Base-by-base conservation (phyloP, 768 basidiomycete species). In the Pleurotus ostreatus region DNA sequence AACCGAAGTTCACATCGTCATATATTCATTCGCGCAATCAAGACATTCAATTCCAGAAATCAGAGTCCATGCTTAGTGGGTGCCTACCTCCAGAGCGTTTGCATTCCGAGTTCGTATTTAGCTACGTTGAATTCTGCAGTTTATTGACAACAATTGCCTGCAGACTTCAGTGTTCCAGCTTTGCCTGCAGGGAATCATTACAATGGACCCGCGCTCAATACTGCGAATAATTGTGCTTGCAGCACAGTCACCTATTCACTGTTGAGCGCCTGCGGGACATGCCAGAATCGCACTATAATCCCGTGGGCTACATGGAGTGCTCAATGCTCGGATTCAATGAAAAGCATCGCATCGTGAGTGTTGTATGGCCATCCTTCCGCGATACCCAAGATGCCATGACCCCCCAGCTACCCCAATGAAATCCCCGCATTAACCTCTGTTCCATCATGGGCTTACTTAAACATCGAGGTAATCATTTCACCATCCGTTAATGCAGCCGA, bases 391-490 rank as follows among this genome's bases (percentile, higher is more conserved):
- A 9, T 34, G 9, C 30, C 30, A 34, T 34, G 30, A 34, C 30
- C 30, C 11, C 5, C 22, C 22, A 41, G 81, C n/a, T 85, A 70
- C 58, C 78, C 82, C 0, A 51, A 68, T 12, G 62, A 67, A n/a
- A 66, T 86, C 47, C 85, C 85, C 2, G 57, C 62, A 0, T 77
- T 76, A 7, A 72, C 79, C 1, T 68, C 71, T 9, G 74, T 87
- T 16, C 85, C 84, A 7, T 76, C 75, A 9, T 88, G 85, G 85
- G 85, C 85, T 11, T 88, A 79, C 58, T 68, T 80, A 34, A 77
- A 83, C 55, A 78, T 86, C 18, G 66, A 48, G 45, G 57, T 72
- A 62, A 77, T 78, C 62, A 45, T 62, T 41, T 30, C 8, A 34
- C 47, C n/a, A 7, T n/a, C n/a, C n/a, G 11, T 13, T 44, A n/a